Evolutionary conservation across 306 rosid genomes (phyloP), one percentile per base, ranked within the genome.

Genomic region (Castanea mollissima): DNA sequence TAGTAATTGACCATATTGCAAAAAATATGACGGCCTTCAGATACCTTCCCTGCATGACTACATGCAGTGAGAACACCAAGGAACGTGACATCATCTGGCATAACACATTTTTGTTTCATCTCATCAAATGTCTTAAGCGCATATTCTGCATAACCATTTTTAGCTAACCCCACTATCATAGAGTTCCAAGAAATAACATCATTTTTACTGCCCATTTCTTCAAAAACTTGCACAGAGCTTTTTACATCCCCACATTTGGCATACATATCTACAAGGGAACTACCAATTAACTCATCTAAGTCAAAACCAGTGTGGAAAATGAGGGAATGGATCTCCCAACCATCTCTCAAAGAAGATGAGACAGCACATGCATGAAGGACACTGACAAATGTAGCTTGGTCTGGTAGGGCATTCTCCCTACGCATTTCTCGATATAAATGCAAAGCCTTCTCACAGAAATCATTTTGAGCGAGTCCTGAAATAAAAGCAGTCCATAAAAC

Each of bases 61-160:
- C 94, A 93, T 10, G 97, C 97, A 55, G 90, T 90, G 76, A 93
- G 98, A 83, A 91, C 88, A 11, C 98, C 97, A 25, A 93, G 97
- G 83, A 93, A 88, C 14, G 97, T 91, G 78, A 93, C 88, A 74
- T 88, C 92, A 21, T 93, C 98, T 11, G 97, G 97, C 76, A 49
- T 41, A 68, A 93, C 77, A 15, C 38, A 27, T 75, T 83, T 75
- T 58, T 73, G 59, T 80, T 79, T 74, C 97, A 91, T 88, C 87
- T 86, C 86, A 67, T 85, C 78, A 69, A 93, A 93, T 83, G 86
- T 76, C 59, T 86, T 63, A 19, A 90, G 79, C 5, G 94, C 92
- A 18, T 71, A 71, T 77, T 89, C 92, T 21, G 90, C 94, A 79
- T 80, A 87, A 55, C 97, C 98, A 73, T 91, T 91, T 81, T 91